Base-by-base conservation (phyloP, 371 early-diverging fungal species). In the Mucor sp. region DNA sequence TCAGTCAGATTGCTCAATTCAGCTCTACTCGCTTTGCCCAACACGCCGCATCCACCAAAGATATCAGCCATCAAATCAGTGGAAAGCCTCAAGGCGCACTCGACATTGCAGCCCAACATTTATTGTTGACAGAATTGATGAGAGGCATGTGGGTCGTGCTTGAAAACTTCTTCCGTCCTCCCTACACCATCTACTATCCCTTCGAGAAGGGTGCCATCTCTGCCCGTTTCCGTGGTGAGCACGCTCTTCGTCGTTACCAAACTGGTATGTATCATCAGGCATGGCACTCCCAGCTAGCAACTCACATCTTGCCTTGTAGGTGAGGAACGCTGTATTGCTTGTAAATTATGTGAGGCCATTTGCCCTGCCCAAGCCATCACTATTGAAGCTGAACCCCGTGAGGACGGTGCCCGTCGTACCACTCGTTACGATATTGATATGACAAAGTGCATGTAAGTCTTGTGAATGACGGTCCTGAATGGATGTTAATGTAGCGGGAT, bases 321-420 rank as follows among this genome's bases (percentile, higher is more conserved):
- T 70, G 98, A 97, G 79, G 98, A 97, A 82, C 93, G 98, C 53
- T 98, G 97, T 80, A 98, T 98, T 86, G 95, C 97, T 25, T 98
- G 99, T 84, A 98, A 98, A 77, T 84, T 98, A 55, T 98, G 99
- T 75, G 97, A 98, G 75, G 99, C 97, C 76, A 91, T 98, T 59
- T 98, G 99, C 80, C 97, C 99, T 23, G 99, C 97, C 17, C 96
- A 96, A 83, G 99, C 99, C 30, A 98, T 98, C 72, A 98, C 99
- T n/a, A 98, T 98, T 68, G 99, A 98, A 85, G 94, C 97, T 44
- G 97, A 98, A 80, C 94, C 95, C 30, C 91, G 99, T 74, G 94
- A 94, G 66, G 99, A 98, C 77, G 99, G 96, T 41, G 88, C 91
- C 44, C 91, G 99, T 78, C 91, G 97, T 68, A 98, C 99, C 33